Evolutionary conservation across 73 alveolate genomes (phyloP), one percentile per base, ranked within the genome.

Genomic region (Paramecium bursaria): DNA sequence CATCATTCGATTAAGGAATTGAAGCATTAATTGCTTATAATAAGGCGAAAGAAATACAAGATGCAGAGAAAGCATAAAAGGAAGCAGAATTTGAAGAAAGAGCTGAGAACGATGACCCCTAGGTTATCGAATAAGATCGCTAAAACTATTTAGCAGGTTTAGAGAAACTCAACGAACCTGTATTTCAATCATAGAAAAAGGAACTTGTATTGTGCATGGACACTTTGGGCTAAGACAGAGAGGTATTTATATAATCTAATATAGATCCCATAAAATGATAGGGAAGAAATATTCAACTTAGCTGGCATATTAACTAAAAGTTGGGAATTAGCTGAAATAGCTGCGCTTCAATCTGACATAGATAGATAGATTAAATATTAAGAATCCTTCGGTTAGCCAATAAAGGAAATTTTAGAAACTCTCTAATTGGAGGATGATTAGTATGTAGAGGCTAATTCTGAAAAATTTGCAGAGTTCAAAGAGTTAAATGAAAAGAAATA

Each of bases 221-320:
- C 74, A 95, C 99, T 44, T 54, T 95, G 91, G 99, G 98, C 17
- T 94, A 95, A 76, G 98, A 95, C 75, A 79, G 97, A 44, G 92
- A 85, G 22, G 49, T 39, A 39, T 39, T 7, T 39, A 7, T 39
- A 39, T 39, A 39, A 7, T 39, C 5, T 7, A 39, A 39, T 7
- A 39, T 39, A 39, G 10, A 86, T 92, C 44, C 60, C 91, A 19
- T 94, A 86, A 55, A 92, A 91, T 48, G 92, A 95, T 75, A 94
- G 82, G 52, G 74, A 89, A 27, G 90, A 86, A 73, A 88, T 93
- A 15, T 85, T 88, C 7, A 88, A 92, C 44, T 86, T 85, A 42
- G 98, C 92, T 15, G 90, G 86, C 53, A 48, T 91, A 73, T 85
- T 94, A 27, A 90, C 90, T 14, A 80, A 90, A 33, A 55, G 90